Conservation (phyloP, 1,139 yeast genomes). For the Blastobotrys persicus region DNA sequence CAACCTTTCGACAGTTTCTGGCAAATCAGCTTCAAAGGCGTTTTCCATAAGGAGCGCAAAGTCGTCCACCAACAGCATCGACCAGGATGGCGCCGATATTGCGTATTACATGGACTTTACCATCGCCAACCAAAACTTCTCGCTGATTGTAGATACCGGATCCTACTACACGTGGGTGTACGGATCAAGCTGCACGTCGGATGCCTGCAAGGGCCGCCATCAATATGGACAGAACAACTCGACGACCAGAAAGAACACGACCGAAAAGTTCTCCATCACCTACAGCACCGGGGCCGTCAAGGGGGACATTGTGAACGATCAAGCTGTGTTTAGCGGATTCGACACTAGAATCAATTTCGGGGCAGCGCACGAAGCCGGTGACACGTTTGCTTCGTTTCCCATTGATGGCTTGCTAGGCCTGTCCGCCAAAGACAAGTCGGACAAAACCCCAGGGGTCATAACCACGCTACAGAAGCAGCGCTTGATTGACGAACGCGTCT, state of each 20-base stretch:
- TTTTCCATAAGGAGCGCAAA: not conserved
- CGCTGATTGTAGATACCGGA: conserved; percentile 62
- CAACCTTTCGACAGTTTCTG: conserved; percentile 1
- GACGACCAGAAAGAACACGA: conserved; percentile 27
- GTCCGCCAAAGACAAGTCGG: conserved; percentile 39
- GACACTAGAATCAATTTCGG: conserved; percentile 52
- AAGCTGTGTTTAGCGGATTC: conserved; percentile 45
- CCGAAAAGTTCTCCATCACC: conserved; percentile 44
- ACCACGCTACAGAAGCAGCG: conserved; percentile 40
- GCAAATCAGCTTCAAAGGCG: not conserved
- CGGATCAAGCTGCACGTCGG: conserved; percentile 49
- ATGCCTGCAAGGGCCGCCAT: conserved; percentile 44
- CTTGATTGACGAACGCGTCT: conserved; percentile 40
- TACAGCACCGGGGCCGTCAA: conserved; percentile 57
- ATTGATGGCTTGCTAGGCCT: conserved; percentile 64
- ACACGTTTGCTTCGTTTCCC: conserved; percentile 50
- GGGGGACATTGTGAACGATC: conserved; percentile 47
- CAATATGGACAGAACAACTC: conserved; percentile 34
- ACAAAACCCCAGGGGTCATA: conserved; percentile 41
- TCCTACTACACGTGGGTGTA: conserved; percentile 66
- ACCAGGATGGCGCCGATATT: conserved; percentile 33
- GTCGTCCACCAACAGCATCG: conserved; percentile 22
- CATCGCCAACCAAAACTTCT: conserved; percentile 41
- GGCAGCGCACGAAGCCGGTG: conserved; percentile 52
- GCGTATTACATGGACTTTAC: conserved; percentile 32